phyloP scores from a whole-genome alignment of 345 rosid genomes.

The Aegle marmelos region DNA sequence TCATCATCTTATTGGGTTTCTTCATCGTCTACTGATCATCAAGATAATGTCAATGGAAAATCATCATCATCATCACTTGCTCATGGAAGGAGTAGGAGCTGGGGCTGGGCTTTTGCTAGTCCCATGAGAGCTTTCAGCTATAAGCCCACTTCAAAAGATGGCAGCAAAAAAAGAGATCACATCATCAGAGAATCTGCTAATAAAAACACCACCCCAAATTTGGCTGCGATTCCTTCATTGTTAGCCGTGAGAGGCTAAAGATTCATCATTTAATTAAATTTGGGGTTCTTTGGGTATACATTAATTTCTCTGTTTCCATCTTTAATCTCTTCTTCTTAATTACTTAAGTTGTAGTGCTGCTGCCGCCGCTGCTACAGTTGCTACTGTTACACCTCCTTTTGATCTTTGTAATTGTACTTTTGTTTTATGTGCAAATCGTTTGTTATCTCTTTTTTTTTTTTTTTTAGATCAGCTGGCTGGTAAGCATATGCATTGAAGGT shows the following conservation, averaged over 20 bases:
- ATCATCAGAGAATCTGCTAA: conserved; percentile 37
- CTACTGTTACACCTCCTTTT: not conserved
- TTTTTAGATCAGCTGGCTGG: not conserved
- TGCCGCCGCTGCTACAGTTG: not conserved
- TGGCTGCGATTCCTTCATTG: conserved; percentile 71
- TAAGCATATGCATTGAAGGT: not conserved
- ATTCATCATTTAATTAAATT: not conserved
- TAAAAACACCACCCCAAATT: conserved; percentile 42
- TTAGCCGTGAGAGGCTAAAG: conserved; percentile 54
- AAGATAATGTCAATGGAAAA: conserved; percentile 35
- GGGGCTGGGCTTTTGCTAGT: conserved; percentile 94
- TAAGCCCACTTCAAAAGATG: conserved; percentile 42
- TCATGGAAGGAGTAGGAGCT: conserved; percentile 49
- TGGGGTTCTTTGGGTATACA: not conserved
- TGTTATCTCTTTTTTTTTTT: no score
- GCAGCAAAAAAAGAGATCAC: conserved; percentile 32
- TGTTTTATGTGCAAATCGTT: conserved; percentile 10
- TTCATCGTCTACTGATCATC: conserved; percentile 42
- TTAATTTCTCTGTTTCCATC: conserved; percentile 20
- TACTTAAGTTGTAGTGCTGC: not conserved
- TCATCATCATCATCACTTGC: conserved; percentile 23
- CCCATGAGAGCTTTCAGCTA: conserved; percentile 89
- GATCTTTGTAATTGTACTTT: not conserved
- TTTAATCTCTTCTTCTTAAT: conserved; percentile 1
- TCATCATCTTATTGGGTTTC: conserved; percentile 74